Base-by-base conservation (phyloP, 495 filamentous ascomycete genomes). In the Glutinoglossum americanum region DNA sequence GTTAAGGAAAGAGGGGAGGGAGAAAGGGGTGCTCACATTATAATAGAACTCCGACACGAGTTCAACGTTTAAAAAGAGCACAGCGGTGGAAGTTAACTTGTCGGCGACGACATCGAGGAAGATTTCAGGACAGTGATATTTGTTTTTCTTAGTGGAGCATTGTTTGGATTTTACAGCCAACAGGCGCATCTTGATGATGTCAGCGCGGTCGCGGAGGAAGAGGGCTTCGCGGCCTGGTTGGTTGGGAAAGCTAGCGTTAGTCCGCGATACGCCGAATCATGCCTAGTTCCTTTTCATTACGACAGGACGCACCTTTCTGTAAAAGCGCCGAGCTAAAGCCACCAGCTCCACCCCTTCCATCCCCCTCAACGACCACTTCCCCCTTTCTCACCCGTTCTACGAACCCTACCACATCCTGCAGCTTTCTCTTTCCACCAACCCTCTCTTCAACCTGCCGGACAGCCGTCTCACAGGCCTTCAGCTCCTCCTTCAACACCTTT, bases 11-110 rank as follows among this genome's bases (percentile, higher is more conserved):
- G n/a, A 25, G 3, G 5, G 4, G 8, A 55, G 26, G 4, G 23
- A 32, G 33, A n/a, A 19, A 32, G 17, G 10, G 8, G 3, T n/a
- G 9, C 67, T 62, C 63, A 70, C 68, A 65, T 90, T 83, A 66
- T 93, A 89, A 72, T 95, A 95, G 64, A 97, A 99, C 65, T 97
- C 94, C 4, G 85, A 87, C 44, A 99, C 76, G 27, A 99, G 77
- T 71, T 99, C 92, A 37, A 96, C 93, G 62, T 99, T 95, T 10
- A 99, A 79, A 75, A 99, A 99, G 0, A 99, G 78, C 10, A 97
- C 93, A 11, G 92, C 90, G 0, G 90, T 97, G 3, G 85, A 81
- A 17, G 89, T 89, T 57, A 99, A 81, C 70, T 97, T 95, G 64
- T 93, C 85, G 30, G 92, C 88, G 11, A 96, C 92, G 10, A 93